phyloP scores from a whole-genome alignment of 2,329 filamentous ascomycete species.

The Stagonosporopsis vannaccii region DNA sequence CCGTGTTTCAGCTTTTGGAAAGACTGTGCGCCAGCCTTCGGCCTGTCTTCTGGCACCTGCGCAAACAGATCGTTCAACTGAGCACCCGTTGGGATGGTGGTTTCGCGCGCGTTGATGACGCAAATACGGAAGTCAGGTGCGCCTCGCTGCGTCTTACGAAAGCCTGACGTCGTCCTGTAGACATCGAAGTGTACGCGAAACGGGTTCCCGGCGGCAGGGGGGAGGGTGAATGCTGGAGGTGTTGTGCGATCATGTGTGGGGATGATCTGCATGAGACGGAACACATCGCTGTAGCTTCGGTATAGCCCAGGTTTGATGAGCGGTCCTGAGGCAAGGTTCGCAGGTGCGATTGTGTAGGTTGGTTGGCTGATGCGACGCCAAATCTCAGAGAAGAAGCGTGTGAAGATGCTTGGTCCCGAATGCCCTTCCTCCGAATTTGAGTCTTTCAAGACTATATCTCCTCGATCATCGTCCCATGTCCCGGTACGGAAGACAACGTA shows the following conservation, averaged over 20 bases:
- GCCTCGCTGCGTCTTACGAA: conserved; percentile 81
- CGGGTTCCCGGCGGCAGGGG: conserved; percentile 54
- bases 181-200: conserved; percentile 81
- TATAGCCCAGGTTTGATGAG: conserved; percentile 62
- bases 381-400: conserved; percentile 46
- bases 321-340: conserved; percentile 53
- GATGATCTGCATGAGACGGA: conserved; percentile 76
- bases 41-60: conserved; percentile 74
- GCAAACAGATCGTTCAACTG: conserved; percentile 76
- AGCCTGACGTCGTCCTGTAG: conserved; percentile 73
- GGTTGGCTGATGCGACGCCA: conserved; percentile 42
- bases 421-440: conserved; percentile 10
- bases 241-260: conserved; percentile 69
- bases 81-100: conserved; percentile 73
- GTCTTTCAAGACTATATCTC: conserved; percentile 21
- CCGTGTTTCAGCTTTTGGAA: conserved; percentile 86
- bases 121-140: conserved; percentile 84
- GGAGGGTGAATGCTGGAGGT: conserved; percentile 45
- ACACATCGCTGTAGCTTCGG: conserved; percentile 70
- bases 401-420: conserved; percentile 31
- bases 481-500: conserved; percentile 80
- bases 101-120: conserved; percentile 78
- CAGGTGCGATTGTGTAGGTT: conserved; percentile 23
- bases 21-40: conserved; percentile 61
- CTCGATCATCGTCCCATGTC: conserved; percentile 50